Base-by-base conservation (phyloP, 1,139 yeast species). In the Insectozyma bohioensis region DNA sequence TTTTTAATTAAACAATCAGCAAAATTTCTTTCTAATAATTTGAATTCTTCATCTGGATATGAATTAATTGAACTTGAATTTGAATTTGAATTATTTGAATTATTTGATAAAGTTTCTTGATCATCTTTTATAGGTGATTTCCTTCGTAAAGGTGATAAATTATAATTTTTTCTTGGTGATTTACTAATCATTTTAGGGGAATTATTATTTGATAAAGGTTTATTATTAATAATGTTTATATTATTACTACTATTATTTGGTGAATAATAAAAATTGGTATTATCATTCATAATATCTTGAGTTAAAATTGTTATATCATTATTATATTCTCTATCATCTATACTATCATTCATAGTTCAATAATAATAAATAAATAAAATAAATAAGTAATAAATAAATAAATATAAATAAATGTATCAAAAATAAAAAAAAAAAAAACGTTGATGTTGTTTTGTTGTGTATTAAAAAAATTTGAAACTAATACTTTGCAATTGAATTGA, bases 1-100 rank as follows among this genome's bases (percentile, higher is more conserved):
- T 51, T 49, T 26, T 45, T 43, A n/a, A 57, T 40, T 8, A 60
- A 32, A 4, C 55, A 36, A 33, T 61, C 66, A 11, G 62, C 52
- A 38, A 55, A 56, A 30, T 52, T 57, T 31, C 61, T 43, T 36
- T 61, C 63, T 13, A 52, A 38, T 13, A 30, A 37, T 16, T 31
- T 36, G 31, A 40, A 47, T 24, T 47, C 51, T 17, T 40, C 37
- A 15, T 39, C 39, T 28, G 43, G 27, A 18, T 18, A 12, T n/a
- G n/a, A n/a, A n/a, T n/a, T n/a, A n/a, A n/a, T n/a, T n/a, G n/a
- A n/a, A n/a, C n/a, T n/a, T 12, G 23, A 4, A 13, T 24, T 13
- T n/a, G 34, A 18, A n/a, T n/a, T 21, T 4, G 24, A 8, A 28
- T 5, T 6, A 24, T 13, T 13, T 17, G 31, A 18, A n/a, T 24